Evolutionary conservation across 331 rosid species (phyloP).

Genomic region (Pyrus hybrid): DNA sequence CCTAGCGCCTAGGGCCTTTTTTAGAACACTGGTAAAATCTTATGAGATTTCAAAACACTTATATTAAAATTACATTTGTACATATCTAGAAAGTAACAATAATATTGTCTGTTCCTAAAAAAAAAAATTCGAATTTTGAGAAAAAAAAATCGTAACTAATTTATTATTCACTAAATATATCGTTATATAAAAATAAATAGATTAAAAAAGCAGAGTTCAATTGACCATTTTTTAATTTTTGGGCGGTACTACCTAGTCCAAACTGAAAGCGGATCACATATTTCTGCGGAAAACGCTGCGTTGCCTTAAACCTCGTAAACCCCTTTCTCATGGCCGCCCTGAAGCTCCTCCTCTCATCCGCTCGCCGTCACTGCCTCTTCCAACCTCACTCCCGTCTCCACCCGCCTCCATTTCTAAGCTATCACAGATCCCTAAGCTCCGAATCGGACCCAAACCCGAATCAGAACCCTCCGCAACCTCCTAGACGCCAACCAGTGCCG

Average conservation of each 20-base stretch:
- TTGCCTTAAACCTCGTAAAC: not conserved
- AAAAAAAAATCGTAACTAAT: no score
- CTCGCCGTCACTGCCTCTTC: conserved; percentile 59
- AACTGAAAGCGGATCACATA: not conserved
- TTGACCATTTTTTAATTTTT: not conserved
- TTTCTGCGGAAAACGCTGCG: not conserved
- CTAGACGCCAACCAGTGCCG: conserved; percentile 21
- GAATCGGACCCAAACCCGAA: conserved; percentile 30
- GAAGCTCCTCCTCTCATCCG: conserved; percentile 58
- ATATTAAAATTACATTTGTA: no score
- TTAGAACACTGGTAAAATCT: no score
- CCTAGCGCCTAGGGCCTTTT: no score
- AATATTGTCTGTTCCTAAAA: no score
- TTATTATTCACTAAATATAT: no score
- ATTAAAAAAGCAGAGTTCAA: no score
- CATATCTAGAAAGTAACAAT: no score
- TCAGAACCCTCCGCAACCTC: conserved; percentile 9
- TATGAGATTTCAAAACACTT: no score
- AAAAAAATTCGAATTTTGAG: no score
- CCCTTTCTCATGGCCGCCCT: conserved; percentile 50
- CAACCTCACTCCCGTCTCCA: conserved; percentile 19
- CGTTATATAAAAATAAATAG: no score
- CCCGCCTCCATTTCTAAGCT: conserved; percentile 17
- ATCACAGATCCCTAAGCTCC: conserved; percentile 29
- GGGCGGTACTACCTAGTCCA: not conserved